Evolutionary conservation across 1,284 basidiomycete genomes (phyloP), one percentile per base, ranked within the genome.

Genomic region (Ceratobasidium sp.): DNA sequence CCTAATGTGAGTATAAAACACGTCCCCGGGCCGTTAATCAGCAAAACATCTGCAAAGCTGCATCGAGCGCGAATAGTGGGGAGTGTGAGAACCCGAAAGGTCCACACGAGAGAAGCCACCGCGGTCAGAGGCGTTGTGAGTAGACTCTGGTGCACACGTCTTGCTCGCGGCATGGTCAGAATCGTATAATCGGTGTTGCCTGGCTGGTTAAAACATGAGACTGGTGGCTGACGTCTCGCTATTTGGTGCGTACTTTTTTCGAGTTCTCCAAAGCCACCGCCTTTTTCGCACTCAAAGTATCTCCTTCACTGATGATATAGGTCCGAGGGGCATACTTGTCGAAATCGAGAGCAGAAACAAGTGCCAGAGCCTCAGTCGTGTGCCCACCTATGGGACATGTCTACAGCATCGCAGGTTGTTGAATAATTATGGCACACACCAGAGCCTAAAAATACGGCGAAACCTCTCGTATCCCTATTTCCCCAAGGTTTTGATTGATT

Each of bases 21-120:
- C 2, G 97, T 98, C 9, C 96, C 98, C 0, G 98, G 98, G 6
- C 98, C 98, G 81, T 99, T 99, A 54, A 99, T 82, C 68, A 99
- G 82, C 31, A 99, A 84, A 29, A 95, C 84, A 76, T 98, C 95
- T 14, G 90, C 88, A 79, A 90, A 90, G 81, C 19, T 79, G 74
- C 14, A 79, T 77, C 46, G 61, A 41, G 77, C 76, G 34, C 86
- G 46, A 4, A 88, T 74, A 4, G 89, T 88, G 13, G 81, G 74
- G 61, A 90, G 48, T n/a, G 87, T 86, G 76, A 91, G 77, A 78
- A 88, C 81, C 81, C 87, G 87, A 19, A 74, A 91, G 77, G 78
- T 89, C 88, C 27, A 81, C 81, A 86, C 74, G 37, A 96, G 82
- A 7, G 94, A 94, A 61, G 81, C 79, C 19, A 88, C 75, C 0